A percentile compares a stretch with the other conserved stretches of the same genome.
Evolutionary conservation across 2,329 filamentous ascomycete genomes (phyloP).

Genomic region (Monilinia laxa): DNA sequence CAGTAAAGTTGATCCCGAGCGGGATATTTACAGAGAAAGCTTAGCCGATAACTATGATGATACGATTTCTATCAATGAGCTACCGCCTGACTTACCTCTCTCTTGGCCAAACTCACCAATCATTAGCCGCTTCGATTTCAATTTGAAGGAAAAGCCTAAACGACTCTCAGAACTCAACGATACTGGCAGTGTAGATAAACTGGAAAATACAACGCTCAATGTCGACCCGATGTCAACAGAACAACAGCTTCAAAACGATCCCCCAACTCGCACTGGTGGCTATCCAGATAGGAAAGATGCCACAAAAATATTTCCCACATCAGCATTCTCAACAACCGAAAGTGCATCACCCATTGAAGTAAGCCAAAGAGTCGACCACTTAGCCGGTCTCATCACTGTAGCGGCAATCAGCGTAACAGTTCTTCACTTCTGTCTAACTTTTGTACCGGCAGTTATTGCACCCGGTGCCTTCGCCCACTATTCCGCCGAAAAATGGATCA

Average conservation of each 20-base stretch:
- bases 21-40: neutral
- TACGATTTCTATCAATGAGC: neutral
- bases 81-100: neutral
- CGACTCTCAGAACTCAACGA: neutral
- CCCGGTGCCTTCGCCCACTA: constrained; percentile 41
- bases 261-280: neutral
- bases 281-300: neutral
- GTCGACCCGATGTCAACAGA: neutral
- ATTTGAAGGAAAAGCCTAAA: neutral
- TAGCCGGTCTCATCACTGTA: constrained; percentile 48
- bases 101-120: constrained; percentile 8
- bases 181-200: neutral
- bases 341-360: neutral
- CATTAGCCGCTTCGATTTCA: neutral
- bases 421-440: constrained; percentile 48
- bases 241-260: neutral
- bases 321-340: constrained; percentile 8
- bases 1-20: constrained; percentile 3
- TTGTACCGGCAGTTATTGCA: constrained; percentile 42
- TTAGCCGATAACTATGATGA: neutral
- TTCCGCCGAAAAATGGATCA: constrained; percentile 44
- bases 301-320: neutral
- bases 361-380: constrained; percentile 44
- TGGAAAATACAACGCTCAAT: constrained; percentile 1
- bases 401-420: constrained; percentile 47